Percentiles rank a stretch among this genome's conserved stretches.
Evolutionary conservation across 2,329 filamentous ascomycete genomes (phyloP).

Genomic region (Claviceps purpurea): DNA sequence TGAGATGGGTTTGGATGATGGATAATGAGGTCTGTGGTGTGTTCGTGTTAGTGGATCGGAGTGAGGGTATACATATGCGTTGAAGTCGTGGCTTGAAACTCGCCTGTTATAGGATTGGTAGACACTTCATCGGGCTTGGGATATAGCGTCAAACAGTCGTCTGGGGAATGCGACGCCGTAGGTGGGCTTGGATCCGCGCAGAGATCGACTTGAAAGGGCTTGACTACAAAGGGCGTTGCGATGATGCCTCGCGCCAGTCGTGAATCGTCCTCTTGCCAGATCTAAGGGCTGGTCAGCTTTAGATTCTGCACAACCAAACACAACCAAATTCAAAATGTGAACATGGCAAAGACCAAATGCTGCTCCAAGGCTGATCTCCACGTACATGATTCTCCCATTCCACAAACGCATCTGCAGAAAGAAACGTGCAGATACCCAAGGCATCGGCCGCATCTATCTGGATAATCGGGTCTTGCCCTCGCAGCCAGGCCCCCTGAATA

Average conservation of each 20-base stretch:
- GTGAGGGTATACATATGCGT: neutral
- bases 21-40: conserved; percentile 31
- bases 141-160: conserved; percentile 35
- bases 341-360: neutral
- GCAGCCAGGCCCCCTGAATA: conserved; percentile 22
- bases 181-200: conserved; percentile 12
- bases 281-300: conserved; percentile 15
- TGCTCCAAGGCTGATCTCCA: neutral
- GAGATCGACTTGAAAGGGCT: conserved; percentile 37
- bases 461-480: conserved; percentile 23
- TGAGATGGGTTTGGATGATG: conserved; percentile 16
- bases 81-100: neutral
- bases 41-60: neutral
- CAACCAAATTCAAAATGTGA: neutral
- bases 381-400: conserved; percentile 40
- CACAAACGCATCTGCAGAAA: conserved; percentile 39
- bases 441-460: conserved; percentile 27
- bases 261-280: conserved; percentile 26
- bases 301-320: neutral
- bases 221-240: conserved; percentile 34
- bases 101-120: conserved; percentile 18
- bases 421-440: conserved; percentile 34
- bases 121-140: conserved; percentile 18
- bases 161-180: conserved; percentile 23
- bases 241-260: conserved; percentile 39